These are phyloP conservation scores for Fusarium pseudocircinatum DNA, from an alignment of 2,329 filamentous ascomycete genomes.

Conservation along the genomic window DNA sequence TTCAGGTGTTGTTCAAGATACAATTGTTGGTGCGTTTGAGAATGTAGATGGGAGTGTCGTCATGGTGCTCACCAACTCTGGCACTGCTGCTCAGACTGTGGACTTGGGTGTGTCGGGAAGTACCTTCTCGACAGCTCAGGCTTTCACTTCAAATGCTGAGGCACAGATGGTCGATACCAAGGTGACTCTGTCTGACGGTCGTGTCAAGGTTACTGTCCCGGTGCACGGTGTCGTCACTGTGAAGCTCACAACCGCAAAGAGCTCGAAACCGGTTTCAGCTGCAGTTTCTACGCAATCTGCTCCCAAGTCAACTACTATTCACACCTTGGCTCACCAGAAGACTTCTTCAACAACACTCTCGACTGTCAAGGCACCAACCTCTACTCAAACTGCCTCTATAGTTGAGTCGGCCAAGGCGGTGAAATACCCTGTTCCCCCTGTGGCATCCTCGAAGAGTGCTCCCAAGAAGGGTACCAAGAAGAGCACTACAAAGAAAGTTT, in stretches of 20 bases:
- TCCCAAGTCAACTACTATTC: fast-evolving
- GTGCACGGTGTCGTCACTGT: not conserved
- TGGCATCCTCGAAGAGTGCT: not conserved
- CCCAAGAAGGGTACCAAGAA: not conserved
- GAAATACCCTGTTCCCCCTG: not conserved
- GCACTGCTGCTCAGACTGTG: not conserved
- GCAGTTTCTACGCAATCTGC: not conserved
- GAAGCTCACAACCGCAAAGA: not conserved
- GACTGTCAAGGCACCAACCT: not conserved
- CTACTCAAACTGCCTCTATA: not conserved
- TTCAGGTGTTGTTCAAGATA: not conserved
- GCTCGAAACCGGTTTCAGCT: not conserved
- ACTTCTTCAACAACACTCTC: not conserved
- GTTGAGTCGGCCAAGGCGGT: not conserved
- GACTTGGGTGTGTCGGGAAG: not conserved
- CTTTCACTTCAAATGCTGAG: not conserved
- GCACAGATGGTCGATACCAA: not conserved
- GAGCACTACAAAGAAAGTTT: no score
- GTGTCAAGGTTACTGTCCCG: not conserved
- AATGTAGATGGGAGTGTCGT: not conserved
- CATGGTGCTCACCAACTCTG: not conserved
- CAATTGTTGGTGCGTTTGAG: not conserved
- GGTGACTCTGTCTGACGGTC: fast-evolving
- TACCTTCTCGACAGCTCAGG: not conserved
- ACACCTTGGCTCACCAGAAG: not conserved